A percentile compares a stretch with the other conserved stretches of the same genome.
These are phyloP conservation scores for Tilletia setariae DNA, from an alignment of 1,284 basidiomycete genomes.

Conservation along the genomic window DNA sequence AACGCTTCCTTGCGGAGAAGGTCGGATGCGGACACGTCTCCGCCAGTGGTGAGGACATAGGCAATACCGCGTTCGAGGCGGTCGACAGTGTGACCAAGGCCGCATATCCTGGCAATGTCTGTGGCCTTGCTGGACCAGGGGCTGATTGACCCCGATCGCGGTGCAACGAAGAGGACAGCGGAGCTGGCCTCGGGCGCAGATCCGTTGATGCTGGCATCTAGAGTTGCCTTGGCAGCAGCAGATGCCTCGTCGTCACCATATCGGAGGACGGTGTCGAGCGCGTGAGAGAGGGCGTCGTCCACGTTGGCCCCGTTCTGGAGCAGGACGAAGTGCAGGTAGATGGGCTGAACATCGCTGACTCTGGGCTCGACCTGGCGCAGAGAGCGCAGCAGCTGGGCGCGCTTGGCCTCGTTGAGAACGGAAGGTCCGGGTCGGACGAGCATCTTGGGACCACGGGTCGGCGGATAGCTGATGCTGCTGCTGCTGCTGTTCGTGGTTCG, in stretches of 20 bases:
- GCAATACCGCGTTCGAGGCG: slow-evolving; percentile 80
- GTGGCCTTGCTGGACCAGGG: slow-evolving; percentile 98
- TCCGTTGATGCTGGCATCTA: slow-evolving; percentile 36
- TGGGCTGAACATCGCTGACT: slow-evolving; percentile 66
- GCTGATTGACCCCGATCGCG: slow-evolving; percentile 63
- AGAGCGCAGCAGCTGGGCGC: slow-evolving; percentile 66
- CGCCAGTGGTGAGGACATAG: slow-evolving; percentile 65
- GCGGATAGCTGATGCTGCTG: too few relatives aligned
- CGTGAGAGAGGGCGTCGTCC: slow-evolving; percentile 59
- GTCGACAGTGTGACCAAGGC: slow-evolving; percentile 66
- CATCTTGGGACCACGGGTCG: neutral
- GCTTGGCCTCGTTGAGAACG: slow-evolving; percentile 61
- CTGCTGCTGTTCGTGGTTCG: too few relatives aligned
- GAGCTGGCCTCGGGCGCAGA: slow-evolving; percentile 57
- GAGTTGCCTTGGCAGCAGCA: slow-evolving; percentile 58
- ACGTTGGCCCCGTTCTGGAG: slow-evolving; percentile 61
- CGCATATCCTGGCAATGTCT: slow-evolving; percentile 75
- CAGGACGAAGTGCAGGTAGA: slow-evolving; percentile 83
- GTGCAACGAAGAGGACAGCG: slow-evolving; percentile 43
- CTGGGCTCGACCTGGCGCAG: slow-evolving; percentile 63
- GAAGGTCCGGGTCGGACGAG: slow-evolving; percentile 45
- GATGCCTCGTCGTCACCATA: slow-evolving; percentile 77
- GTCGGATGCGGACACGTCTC: slow-evolving; percentile 15
- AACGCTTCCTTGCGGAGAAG: slow-evolving; percentile 16
- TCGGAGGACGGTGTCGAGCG: slow-evolving; percentile 71